Evolutionary conservation across 768 basidiomycete species (phyloP), one percentile per base, ranked within the genome.

Genomic region (Hypholoma sublateritium): DNA sequence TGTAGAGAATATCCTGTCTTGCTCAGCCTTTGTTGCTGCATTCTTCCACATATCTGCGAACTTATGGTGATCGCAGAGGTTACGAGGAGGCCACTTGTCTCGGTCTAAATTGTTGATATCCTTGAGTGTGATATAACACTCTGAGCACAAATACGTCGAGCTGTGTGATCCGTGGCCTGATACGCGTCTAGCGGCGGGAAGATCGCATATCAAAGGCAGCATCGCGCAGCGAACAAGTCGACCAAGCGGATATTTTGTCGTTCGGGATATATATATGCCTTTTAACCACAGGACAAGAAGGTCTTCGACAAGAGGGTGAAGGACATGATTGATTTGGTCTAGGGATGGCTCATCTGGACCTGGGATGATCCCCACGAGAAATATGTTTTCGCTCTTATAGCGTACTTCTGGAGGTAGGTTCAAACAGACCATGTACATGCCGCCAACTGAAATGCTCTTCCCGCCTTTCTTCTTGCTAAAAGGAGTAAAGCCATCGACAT

Each of bases 241-340:
- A 12, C 77, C 77, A 22, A 43, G 11, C 0, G 57, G 51, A 42
- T 65, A 57, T 2, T 22, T 39, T 5, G 53, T 2, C 1, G 74
- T 75, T 7, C 42, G 6, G 0, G 67, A 53, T 5, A 69, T 49
- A 47, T 60, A 67, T 6, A 74, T 36, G 7, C 76, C 74, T 5
- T 55, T 16, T 5, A 57, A 0, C 71, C 73, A 80, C 4, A 73
- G 55, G 0, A 44, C 9, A 1, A 72, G 36, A 0, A 79, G 61
- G 41, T 77, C 69, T 43, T 75, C 66, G 17, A 80, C 67, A 11
- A 79, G 67, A 0, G 72, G 74, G 0, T 17, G 7, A 5, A 80
- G 62, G n/a, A 72, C 50, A 35, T 72, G 70, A 34, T 79, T 77
- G 2, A 77, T 63, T 28, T 73, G 59, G 0, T 67, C 43, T 0